Evolutionary conservation across 1,139 yeast species (phyloP), one percentile per base, ranked within the genome.

Genomic region (Taphrina communis): DNA sequence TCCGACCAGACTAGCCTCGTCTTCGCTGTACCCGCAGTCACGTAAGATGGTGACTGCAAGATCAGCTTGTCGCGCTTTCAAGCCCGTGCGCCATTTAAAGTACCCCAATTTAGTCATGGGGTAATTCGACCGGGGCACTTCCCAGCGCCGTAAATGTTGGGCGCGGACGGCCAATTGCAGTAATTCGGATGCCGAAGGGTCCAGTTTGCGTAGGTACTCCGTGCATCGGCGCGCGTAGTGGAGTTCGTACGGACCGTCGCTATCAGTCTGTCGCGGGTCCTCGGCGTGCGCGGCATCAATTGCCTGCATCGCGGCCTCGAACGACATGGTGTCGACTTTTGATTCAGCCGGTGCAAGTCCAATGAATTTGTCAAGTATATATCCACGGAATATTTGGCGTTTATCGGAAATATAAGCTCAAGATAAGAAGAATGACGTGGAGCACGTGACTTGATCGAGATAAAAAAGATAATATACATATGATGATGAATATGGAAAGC

Each of bases 91-190:
- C 67, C 67, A 63, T 9, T 59, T 59, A 17, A 55, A 46, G 46
- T 63, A 63, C n/a, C 67, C 67, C n/a, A 55, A 31, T 11, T 63
- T 63, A 11, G 61, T 55, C 60, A 53, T 44, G 11, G 67, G 67
- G 46, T 63, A 63, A 21, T 41, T 19, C 31, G 21, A 19, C 8
- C 67, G 67, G 9, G 67, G 67, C 17, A 63, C 67, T 21, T 63
- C 56, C 53, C 59, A 63, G 36, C 67, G 67, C n/a, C 56, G 17
- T 46, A 63, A 55, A 38, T 63, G 67, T 57, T 63, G 67, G 9
- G 61, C 60, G n/a, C 67, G 60, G 17, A 63, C 67, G 12, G 67
- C 67, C 21, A 63, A 55, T 35, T 38, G 19, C 25, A 63, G 51
- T 21, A 55, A 12, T 8, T 63, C 67, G n/a, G 31, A 8, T 14